Evolutionary conservation across 257 asterid genomes (phyloP).

Genomic region (Plantago major): DNA sequence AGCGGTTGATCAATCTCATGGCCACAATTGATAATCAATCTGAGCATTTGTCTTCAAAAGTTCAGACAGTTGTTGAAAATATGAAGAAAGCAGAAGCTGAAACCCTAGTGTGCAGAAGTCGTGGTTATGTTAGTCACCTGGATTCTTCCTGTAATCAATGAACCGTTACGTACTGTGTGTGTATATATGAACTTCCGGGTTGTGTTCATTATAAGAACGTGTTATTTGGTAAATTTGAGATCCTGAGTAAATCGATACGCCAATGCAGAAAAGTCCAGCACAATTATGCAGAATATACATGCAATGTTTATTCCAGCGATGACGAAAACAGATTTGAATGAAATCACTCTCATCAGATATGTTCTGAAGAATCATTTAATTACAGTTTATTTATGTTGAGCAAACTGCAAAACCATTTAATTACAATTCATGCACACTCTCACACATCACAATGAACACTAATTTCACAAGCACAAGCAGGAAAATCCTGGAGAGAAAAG

Average conservation of each 20-base stretch:
- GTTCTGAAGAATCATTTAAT: conserved; percentile 4
- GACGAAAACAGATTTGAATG: neutral
- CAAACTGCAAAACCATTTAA: conserved; percentile 6
- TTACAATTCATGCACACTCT: conserved; percentile 3
- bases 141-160: too few species aligned
- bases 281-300: neutral
- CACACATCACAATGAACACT: conserved; percentile 1
- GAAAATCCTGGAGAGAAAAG: neutral
- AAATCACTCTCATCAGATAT: conserved; percentile 2
- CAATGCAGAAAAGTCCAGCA: neutral
- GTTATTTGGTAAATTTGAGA: too few species aligned
- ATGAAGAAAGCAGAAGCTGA: conserved; percentile 50
- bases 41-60: conserved; percentile 44
- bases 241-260: conserved; percentile 10
- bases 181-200: too few species aligned
- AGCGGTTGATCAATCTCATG: conserved; percentile 34
- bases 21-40: conserved; percentile 39
- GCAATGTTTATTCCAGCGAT: neutral
- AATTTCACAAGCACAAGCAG: neutral
- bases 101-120: conserved; percentile 13
- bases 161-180: too few species aligned
- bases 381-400: neutral
- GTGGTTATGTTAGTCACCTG: conserved; percentile 1
- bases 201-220: too few species aligned
- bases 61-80: conserved; percentile 42